Conservation (phyloP, 495 filamentous ascomycete species). For the Aspergillus wentii region DNA sequence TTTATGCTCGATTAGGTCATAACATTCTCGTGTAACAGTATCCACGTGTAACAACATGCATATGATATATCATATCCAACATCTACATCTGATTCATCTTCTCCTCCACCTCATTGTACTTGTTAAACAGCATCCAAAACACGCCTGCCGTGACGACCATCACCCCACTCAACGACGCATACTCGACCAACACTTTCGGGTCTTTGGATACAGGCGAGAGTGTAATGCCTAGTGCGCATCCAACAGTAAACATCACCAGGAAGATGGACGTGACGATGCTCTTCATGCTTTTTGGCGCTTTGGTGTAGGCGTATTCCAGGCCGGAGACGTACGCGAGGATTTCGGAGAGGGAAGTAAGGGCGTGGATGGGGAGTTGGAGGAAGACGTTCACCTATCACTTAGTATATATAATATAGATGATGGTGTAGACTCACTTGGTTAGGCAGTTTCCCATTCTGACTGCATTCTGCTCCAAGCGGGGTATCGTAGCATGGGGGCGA, state of each 20-base stretch:
- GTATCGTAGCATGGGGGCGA: background rate
- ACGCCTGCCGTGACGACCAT: background rate
- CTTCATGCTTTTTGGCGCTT: slow-evolving; percentile 21
- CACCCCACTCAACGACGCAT: slow-evolving; percentile 29
- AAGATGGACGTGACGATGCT: slow-evolving; percentile 15
- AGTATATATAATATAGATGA: no score
- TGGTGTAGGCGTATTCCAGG: slow-evolving; percentile 37
- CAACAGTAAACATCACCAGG: slow-evolving; percentile 12
- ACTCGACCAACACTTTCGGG: slow-evolving; percentile 41
- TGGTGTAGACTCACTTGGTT: no score
- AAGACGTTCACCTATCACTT: slow-evolving; percentile 46
- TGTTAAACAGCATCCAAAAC: slow-evolving; percentile 10
- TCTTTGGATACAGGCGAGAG: slow-evolving; percentile 14
- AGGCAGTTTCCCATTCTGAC: no score
- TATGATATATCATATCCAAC: no score
- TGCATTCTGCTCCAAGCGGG: slow-evolving; percentile 6
- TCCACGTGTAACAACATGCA: no score
- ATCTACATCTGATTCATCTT: no score
- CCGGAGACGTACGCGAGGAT: slow-evolving; percentile 49
- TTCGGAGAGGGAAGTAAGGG: slow-evolving; percentile 51
- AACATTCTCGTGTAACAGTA: no score
- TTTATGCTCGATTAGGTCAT: no score
- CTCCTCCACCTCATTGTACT: slow-evolving; percentile 2
- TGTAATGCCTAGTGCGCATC: slow-evolving; percentile 11
- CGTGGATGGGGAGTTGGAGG: slow-evolving; percentile 48